phyloP scores from a whole-genome alignment of 441 rosid species.

The Cnidoscolus chayamansa region DNA sequence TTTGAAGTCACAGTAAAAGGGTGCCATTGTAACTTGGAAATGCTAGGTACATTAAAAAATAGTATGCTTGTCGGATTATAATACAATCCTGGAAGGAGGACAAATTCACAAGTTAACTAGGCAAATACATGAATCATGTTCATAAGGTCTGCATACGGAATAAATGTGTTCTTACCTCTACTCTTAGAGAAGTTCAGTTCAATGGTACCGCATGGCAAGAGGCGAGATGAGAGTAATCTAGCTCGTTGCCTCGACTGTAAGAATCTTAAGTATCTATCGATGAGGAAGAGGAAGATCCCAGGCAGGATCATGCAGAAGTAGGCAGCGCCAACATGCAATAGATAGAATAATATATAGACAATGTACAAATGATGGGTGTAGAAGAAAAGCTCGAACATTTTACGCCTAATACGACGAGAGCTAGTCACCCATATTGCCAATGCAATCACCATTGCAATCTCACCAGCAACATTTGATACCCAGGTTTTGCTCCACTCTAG shows the following conservation, averaged over 20 bases:
- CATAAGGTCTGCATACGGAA: no score
- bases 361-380: slow-evolving; percentile 53
- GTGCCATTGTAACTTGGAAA: slow-evolving; percentile 64
- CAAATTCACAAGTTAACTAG: background rate
- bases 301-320: slow-evolving; percentile 44
- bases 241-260: slow-evolving; percentile 43
- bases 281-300: slow-evolving; percentile 50
- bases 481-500: slow-evolving; percentile 39
- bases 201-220: slow-evolving; percentile 40
- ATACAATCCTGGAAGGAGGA: slow-evolving; percentile 29
- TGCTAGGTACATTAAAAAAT: slow-evolving; percentile 40
- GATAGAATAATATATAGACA: slow-evolving; percentile 40
- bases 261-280: slow-evolving; percentile 54
- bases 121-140: background rate
- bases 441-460: slow-evolving; percentile 37
- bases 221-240: slow-evolving; percentile 38
- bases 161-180: slow-evolving; percentile 25
- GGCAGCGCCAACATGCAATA: slow-evolving; percentile 51
- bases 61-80: slow-evolving; percentile 45
- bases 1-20: slow-evolving; percentile 53
- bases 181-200: slow-evolving; percentile 54
- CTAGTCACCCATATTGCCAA: slow-evolving; percentile 48
- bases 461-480: slow-evolving; percentile 52
- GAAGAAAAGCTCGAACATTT: slow-evolving; percentile 54
- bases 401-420: slow-evolving; percentile 31